Percentiles rank a stretch among this genome's conserved stretches.
Conservation (phyloP, 768 basidiomycete species). For the Kwoniella heveanensis region DNA sequence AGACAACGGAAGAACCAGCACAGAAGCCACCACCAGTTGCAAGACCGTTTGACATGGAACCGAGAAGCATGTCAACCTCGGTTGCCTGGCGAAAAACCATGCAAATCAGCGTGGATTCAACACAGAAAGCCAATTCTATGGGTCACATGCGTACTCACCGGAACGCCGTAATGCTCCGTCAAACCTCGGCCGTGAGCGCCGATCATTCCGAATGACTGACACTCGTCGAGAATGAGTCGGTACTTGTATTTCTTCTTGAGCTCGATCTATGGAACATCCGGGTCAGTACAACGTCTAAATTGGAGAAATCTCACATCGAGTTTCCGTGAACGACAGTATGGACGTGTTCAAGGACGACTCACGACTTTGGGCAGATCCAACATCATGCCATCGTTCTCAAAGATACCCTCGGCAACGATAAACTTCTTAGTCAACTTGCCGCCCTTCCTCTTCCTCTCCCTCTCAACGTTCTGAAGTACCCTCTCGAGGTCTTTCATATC, state of each 20-base stretch:
- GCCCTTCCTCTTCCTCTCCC: slow-evolving; percentile 82
- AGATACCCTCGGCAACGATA: slow-evolving; percentile 95
- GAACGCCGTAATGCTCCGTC: slow-evolving; percentile 91
- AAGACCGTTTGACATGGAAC: slow-evolving; percentile 81
- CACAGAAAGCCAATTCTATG: too few species aligned
- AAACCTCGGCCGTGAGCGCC: slow-evolving; percentile 92
- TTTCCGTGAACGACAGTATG: too few species aligned
- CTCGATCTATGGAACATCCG: slow-evolving; percentile 67
- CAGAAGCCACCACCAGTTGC: slow-evolving; percentile 91
- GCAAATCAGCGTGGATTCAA: too few species aligned
- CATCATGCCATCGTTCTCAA: slow-evolving; percentile 91
- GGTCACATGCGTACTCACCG: slow-evolving; percentile 63
- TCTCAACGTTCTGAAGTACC: slow-evolving; percentile 77
- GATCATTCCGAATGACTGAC: slow-evolving; percentile 87
- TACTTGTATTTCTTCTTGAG: slow-evolving; percentile 95
- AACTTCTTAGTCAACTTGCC: slow-evolving; percentile 83
- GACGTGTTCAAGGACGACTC: slow-evolving; percentile 53
- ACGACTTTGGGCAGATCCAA: slow-evolving; percentile 89
- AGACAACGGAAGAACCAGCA: slow-evolving; percentile 77
- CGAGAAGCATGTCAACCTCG: slow-evolving; percentile 93
- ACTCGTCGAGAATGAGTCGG: slow-evolving; percentile 90
- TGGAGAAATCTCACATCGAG: too few species aligned
- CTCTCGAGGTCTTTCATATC: slow-evolving; percentile 88
- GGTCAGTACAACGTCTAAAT: slow-evolving; percentile 2
- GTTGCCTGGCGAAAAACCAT: too few species aligned